A percentile compares a stretch with the other conserved stretches of the same genome.
phyloP scores from a whole-genome alignment of 108 stramenopile species.

The Cyclotella choctawhatcheeana region DNA sequence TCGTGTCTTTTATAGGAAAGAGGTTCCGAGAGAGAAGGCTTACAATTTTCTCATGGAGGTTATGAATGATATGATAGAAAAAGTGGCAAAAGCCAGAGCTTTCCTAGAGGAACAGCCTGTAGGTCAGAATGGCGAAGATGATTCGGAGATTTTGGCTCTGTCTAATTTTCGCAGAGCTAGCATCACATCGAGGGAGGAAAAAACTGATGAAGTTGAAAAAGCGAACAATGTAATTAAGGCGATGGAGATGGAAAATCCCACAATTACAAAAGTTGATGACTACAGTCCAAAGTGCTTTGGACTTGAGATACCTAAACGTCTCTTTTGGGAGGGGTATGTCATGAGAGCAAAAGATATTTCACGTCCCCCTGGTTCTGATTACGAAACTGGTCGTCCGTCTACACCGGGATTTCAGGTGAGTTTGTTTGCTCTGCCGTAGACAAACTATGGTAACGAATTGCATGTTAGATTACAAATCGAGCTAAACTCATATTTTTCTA shows the following conservation, averaged over 20 bases:
- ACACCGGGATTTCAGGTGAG: conserved; percentile 17
- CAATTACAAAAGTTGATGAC: conserved; percentile 58
- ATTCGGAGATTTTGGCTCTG: neutral
- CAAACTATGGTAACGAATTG: no score
- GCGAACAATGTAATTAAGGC: conserved; percentile 12
- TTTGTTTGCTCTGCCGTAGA: no score
- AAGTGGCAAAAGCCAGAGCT: conserved; percentile 9
- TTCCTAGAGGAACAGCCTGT: neutral
- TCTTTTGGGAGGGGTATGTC: conserved; percentile 74
- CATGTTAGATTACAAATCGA: neutral
- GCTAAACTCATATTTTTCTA: conserved; percentile 2
- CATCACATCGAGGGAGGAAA: no score
- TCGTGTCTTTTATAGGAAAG: conserved; percentile 61
- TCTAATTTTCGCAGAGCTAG: neutral
- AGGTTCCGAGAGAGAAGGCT: conserved; percentile 55
- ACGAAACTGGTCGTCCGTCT: conserved; percentile 71
- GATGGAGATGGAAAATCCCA: conserved; percentile 48
- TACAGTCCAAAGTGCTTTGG: conserved; percentile 55
- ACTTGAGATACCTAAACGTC: conserved; percentile 63
- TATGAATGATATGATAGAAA: conserved; percentile 35
- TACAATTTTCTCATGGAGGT: conserved; percentile 31
- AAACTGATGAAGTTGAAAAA: conserved; percentile 1
- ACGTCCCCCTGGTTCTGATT: conserved; percentile 45
- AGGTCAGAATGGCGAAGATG: neutral
- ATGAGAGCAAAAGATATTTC: conserved; percentile 56